These are phyloP conservation scores for Paramyrothecium roridum DNA, from an alignment of 2,329 filamentous ascomycete species.

Conservation along the genomic window DNA sequence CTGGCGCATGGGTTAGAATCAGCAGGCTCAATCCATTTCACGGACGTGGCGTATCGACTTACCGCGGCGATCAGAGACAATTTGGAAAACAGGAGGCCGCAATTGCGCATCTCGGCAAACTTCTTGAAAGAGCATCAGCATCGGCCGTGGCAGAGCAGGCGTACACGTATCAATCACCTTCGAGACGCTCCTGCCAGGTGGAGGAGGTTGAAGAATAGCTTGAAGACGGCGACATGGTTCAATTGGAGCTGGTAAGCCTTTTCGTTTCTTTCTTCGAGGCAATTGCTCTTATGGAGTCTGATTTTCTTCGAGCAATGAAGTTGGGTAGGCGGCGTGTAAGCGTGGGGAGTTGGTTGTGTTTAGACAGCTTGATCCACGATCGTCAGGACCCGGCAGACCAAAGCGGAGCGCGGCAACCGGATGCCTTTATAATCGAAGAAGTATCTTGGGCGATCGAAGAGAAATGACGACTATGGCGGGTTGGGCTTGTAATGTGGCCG, in stretches of 20 bases:
- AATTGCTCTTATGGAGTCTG: neutral
- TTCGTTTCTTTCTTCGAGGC: no score
- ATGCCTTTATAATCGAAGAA: slow-evolving; percentile 7
- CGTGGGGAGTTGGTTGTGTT: no score
- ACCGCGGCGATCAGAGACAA: slow-evolving; percentile 75
- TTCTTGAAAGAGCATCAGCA: slow-evolving; percentile 33
- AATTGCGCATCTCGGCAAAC: slow-evolving; percentile 54
- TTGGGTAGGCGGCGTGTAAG: no score
- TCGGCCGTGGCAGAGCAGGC: neutral
- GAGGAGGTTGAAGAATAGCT: slow-evolving; percentile 19
- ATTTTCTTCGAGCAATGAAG: neutral
- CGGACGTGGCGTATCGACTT: slow-evolving; percentile 19
- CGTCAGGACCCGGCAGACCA: neutral
- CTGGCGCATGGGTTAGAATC: slow-evolving; percentile 37
- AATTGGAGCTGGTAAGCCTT: no score
- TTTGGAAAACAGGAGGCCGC: slow-evolving; percentile 59
- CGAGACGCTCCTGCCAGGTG: slow-evolving; percentile 55
- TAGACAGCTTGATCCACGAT: no score
- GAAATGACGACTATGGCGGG: slow-evolving; percentile 11
- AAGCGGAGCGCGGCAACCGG: slow-evolving; percentile 8
- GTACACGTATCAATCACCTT: slow-evolving; percentile 46
- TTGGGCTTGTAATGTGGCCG: slow-evolving; percentile 23
- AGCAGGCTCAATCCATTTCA: neutral
- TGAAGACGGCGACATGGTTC: slow-evolving; percentile 12
- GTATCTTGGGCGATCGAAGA: slow-evolving; percentile 15